Percentiles rank a stretch among this genome's conserved stretches.
These are phyloP conservation scores for Anthostomella pinea DNA, from an alignment of 2,329 filamentous ascomycete genomes.

Conservation along the genomic window DNA sequence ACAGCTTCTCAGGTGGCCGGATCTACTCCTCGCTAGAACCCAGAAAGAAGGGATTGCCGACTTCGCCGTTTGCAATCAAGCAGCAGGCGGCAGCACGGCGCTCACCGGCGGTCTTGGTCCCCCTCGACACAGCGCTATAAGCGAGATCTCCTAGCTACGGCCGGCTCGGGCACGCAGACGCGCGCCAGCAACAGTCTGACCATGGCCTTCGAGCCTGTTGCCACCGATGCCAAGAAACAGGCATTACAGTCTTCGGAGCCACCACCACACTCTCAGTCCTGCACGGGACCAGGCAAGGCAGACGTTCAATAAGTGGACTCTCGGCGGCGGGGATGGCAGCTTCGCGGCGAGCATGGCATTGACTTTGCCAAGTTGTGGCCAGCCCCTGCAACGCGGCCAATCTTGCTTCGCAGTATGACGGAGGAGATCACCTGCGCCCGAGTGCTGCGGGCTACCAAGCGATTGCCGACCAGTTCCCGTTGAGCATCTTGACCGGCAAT, in stretches of 20 bases:
- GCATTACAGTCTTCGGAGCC: slow-evolving; percentile 57
- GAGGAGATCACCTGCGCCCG: slow-evolving; percentile 64
- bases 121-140: slow-evolving; percentile 56
- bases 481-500: slow-evolving; percentile 45
- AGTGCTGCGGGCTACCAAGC: slow-evolving; percentile 57
- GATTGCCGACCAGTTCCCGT: slow-evolving; percentile 56
- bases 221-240: slow-evolving; percentile 49
- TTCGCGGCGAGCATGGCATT: slow-evolving; percentile 61
- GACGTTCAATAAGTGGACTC: slow-evolving; percentile 60
- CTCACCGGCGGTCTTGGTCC: slow-evolving; percentile 62
- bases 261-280: slow-evolving; percentile 63
- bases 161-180: slow-evolving; percentile 46
- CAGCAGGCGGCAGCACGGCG: slow-evolving; percentile 66
- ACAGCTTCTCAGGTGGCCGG: slow-evolving; percentile 47
- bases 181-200: slow-evolving; percentile 50
- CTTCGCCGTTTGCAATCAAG: slow-evolving; percentile 61
- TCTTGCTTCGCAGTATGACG: slow-evolving; percentile 51
- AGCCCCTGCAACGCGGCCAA: slow-evolving; percentile 47
- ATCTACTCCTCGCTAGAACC: slow-evolving; percentile 52
- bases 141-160: slow-evolving; percentile 59
- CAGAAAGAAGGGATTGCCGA: slow-evolving; percentile 44
- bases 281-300: slow-evolving; percentile 54
- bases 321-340: slow-evolving; percentile 42
- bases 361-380: slow-evolving; percentile 60
- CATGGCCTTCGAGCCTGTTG: slow-evolving; percentile 57